Evolutionary conservation across 1,139 yeast species (phyloP).

Genomic region (Pichia terricola): DNA sequence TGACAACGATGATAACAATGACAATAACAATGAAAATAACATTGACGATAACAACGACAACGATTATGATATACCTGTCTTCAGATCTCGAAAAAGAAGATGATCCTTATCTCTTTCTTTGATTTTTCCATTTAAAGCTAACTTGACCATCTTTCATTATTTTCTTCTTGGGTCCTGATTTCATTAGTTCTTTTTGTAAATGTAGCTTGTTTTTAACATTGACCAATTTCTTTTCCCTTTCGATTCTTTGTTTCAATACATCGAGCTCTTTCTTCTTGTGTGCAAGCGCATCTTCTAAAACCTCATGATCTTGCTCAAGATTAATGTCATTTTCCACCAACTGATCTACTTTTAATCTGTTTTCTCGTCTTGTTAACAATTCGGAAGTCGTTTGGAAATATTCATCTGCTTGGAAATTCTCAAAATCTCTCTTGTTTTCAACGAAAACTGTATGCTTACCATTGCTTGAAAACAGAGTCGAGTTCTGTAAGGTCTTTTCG

Average conservation of each 20-base stretch:
- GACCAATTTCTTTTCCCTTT: constrained; percentile 56
- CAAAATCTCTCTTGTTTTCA: constrained; percentile 47
- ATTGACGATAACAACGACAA: constrained; percentile 11
- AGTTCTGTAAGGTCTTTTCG: constrained; percentile 45
- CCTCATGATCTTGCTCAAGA: constrained; percentile 14
- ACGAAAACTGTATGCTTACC: constrained; percentile 86
- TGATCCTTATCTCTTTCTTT: constrained; percentile 51
- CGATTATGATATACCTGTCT: constrained; percentile 30
- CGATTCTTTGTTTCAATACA: constrained; percentile 47
- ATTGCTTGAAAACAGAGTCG: constrained; percentile 40
- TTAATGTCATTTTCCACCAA: constrained; percentile 31
- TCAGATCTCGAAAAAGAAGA: constrained; percentile 26
- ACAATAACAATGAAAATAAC: background rate
- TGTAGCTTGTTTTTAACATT: constrained; percentile 68
- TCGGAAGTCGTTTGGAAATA: constrained; percentile 63
- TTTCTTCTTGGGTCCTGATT: constrained; percentile 69
- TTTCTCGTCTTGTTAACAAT: constrained; percentile 57
- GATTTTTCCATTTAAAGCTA: constrained; percentile 78
- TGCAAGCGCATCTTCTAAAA: constrained; percentile 10
- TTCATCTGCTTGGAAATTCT: constrained; percentile 50
- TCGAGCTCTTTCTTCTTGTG: constrained; percentile 48
- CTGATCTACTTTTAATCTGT: constrained; percentile 59
- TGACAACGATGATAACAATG: background rate
- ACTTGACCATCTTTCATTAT: constrained; percentile 55
- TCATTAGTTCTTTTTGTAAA: constrained; percentile 77